A percentile compares a stretch with the other conserved stretches of the same genome.
Evolutionary conservation across 805 yeast genomes (phyloP).

Genomic region (Yamadazyma tumulicola): DNA sequence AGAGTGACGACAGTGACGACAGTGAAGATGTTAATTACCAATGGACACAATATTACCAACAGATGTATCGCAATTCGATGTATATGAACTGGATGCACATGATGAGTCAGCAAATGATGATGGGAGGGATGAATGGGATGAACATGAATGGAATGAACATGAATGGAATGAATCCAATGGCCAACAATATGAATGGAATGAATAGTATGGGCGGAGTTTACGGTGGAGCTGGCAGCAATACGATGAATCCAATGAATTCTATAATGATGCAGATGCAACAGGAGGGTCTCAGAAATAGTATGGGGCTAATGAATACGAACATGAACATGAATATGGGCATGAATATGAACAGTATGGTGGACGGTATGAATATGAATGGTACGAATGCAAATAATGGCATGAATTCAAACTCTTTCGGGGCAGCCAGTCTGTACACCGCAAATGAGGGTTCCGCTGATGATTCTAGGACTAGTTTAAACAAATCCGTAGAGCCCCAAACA

Average conservation of each 20-base stretch:
- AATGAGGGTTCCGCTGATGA: no score
- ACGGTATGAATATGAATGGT: slow-evolving; percentile 1
- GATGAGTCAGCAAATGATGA: slow-evolving; percentile 7
- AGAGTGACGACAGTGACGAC: slow-evolving; percentile 9
- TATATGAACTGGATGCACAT: slow-evolving; percentile 11
- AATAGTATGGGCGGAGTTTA: neutral
- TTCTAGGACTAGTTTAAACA: no score
- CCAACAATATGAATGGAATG: slow-evolving; percentile 1
- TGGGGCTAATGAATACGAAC: slow-evolving; percentile 1
- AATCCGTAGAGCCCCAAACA: neutral
- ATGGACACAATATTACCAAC: slow-evolving; percentile 34
- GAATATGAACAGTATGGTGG: slow-evolving; percentile 1
- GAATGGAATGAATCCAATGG: slow-evolving; percentile 3
- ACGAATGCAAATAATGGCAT: neutral
- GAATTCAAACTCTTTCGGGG: slow-evolving; percentile 1
- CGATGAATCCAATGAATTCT: slow-evolving; percentile 4
- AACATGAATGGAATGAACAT: slow-evolving; percentile 7
- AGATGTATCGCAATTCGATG: slow-evolving; percentile 15
- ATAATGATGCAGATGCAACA: slow-evolving; percentile 2
- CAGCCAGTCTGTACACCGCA: no score
- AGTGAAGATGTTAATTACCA: slow-evolving; percentile 23
- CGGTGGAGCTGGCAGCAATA: neutral
- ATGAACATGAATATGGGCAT: slow-evolving; percentile 4
- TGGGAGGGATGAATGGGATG: slow-evolving; percentile 6
- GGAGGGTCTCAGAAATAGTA: neutral